Evolutionary conservation across 164 flowering plant species (phyloP).

Genomic region (Kingdonia uniflora): DNA sequence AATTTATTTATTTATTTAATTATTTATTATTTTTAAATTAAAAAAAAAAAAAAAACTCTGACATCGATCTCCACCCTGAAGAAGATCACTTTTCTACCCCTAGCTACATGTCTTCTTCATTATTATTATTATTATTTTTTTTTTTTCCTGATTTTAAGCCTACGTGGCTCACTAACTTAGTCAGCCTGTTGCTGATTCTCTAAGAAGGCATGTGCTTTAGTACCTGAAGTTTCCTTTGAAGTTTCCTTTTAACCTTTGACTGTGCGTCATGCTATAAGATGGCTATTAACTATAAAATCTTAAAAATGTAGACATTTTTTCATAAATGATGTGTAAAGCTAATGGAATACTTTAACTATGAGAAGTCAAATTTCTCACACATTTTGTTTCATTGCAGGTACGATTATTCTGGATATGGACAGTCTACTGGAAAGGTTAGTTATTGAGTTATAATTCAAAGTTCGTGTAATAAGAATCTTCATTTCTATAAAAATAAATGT

Average conservation of each 20-base stretch:
- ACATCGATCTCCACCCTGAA: no score
- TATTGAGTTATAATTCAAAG: background rate
- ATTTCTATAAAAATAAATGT: no score
- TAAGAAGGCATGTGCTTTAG: background rate
- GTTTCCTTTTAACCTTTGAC: background rate
- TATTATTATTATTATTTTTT: no score
- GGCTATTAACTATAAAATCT: background rate
- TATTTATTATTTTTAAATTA: no score
- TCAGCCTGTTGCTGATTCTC: no score
- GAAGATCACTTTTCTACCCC: no score
- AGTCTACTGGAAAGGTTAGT: conserved; percentile 81
- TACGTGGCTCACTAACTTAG: background rate
- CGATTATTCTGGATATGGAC: conserved; percentile 91
- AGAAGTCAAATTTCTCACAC: conserved; percentile 1
- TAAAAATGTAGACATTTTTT: background rate
- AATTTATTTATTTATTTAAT: no score
- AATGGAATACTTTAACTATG: no score
- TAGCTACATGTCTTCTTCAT: no score
- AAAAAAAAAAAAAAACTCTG: no score
- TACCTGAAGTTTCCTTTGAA: background rate
- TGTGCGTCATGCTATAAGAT: background rate
- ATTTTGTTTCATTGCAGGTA: conserved; percentile 41
- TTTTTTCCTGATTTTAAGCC: no score
- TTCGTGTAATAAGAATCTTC: no score
- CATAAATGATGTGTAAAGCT: background rate